Evolutionary conservation across 306 rosid species (phyloP).

Genomic region (Lablab purpureus): DNA sequence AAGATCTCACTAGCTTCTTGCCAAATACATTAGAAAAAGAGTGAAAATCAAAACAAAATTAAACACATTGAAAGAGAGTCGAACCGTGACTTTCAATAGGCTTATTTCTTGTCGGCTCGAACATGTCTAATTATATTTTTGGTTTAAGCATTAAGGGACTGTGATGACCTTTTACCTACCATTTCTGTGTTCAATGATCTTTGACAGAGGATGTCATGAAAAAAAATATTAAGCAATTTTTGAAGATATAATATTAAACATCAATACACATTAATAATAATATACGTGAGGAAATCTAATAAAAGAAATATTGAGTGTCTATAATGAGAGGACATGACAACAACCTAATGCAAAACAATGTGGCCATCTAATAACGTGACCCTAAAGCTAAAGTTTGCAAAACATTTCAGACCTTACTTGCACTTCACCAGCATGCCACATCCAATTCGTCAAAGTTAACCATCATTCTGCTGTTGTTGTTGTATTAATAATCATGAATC

Average conservation of each 20-base stretch:
- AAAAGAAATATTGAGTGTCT: too few species aligned
- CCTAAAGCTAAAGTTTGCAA: constrained; percentile 62
- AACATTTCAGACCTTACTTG: constrained; percentile 51
- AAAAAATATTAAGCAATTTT: not conserved
- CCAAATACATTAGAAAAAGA: not conserved
- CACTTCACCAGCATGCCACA: constrained; percentile 52
- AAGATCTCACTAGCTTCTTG: not conserved
- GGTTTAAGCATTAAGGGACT: constrained; percentile 1
- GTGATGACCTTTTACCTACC: not conserved
- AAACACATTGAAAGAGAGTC: not conserved
- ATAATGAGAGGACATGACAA: constrained; percentile 21
- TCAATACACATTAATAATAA: too few species aligned
- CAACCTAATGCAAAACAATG: constrained; percentile 16
- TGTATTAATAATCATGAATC: constrained; percentile 14
- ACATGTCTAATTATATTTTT: too few species aligned
- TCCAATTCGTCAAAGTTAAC: constrained; percentile 22
- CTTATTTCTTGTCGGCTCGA: not conserved
- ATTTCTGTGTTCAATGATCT: not conserved
- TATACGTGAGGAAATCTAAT: too few species aligned
- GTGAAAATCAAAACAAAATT: not conserved
- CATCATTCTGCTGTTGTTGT: not conserved
- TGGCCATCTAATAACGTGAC: constrained; percentile 55
- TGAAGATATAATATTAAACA: too few species aligned
- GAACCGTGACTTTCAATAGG: not conserved
- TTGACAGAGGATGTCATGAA: not conserved